These are phyloP conservation scores for Citrus reticulata DNA, from an alignment of 345 rosid genomes.

Conservation along the genomic window DNA sequence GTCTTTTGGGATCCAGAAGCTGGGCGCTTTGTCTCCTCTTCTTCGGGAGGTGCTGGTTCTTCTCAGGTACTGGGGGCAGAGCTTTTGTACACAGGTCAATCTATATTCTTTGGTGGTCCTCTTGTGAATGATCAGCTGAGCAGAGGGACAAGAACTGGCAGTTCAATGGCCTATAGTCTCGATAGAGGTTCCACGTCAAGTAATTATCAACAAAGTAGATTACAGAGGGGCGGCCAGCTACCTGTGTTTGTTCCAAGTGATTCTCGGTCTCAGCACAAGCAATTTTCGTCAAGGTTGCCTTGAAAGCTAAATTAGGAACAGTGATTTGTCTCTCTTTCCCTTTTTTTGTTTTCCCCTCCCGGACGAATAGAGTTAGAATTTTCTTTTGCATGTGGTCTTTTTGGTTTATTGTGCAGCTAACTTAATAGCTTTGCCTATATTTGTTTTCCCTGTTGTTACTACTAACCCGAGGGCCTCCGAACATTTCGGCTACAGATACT, in stretches of 20 bases:
- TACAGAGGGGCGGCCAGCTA: slow-evolving; percentile 74
- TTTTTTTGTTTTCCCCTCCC: neutral
- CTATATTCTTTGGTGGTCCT: slow-evolving; percentile 69
- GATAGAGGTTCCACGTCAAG: slow-evolving; percentile 43
- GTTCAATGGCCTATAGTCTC: slow-evolving; percentile 20
- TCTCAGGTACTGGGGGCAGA: slow-evolving; percentile 48
- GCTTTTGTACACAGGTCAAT: slow-evolving; percentile 50
- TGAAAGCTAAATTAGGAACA: slow-evolving; percentile 18
- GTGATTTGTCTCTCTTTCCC: slow-evolving; percentile 9
- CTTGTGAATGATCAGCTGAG: slow-evolving; percentile 41
- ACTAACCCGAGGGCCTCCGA: neutral
- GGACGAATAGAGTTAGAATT: slow-evolving; percentile 12
- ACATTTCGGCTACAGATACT: neutral
- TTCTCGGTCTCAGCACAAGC: slow-evolving; percentile 52
- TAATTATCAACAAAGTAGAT: slow-evolving; percentile 57
- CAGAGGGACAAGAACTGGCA: slow-evolving; percentile 35
- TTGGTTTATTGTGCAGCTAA: slow-evolving; percentile 4
- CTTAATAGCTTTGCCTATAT: neutral
- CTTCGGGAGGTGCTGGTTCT: slow-evolving; percentile 25
- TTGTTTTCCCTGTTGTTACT: neutral
- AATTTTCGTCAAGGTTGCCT: slow-evolving; percentile 42
- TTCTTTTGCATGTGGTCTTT: neutral
- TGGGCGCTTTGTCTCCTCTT: slow-evolving; percentile 68
- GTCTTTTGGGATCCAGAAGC: slow-evolving; percentile 93
- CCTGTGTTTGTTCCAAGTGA: slow-evolving; percentile 86